Evolutionary conservation across 495 filamentous ascomycete genomes (phyloP).

Genomic region (Lophiotrema nucula): DNA sequence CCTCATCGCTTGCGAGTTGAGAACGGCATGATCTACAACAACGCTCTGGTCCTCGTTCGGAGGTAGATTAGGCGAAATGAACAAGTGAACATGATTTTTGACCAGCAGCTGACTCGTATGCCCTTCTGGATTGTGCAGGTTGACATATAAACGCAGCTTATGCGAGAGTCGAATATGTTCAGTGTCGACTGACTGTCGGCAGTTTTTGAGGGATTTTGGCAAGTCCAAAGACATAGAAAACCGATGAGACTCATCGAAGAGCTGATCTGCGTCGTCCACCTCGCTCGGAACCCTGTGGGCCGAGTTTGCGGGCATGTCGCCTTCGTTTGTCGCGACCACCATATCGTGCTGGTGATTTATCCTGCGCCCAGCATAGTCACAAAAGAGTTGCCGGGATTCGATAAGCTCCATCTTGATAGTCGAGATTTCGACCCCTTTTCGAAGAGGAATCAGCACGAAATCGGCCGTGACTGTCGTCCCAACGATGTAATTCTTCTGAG

Average conservation of each 20-base stretch:
- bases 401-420: constrained; percentile 70
- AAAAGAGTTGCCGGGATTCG: constrained; percentile 53
- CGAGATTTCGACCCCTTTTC: constrained; percentile 83
- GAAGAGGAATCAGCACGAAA: constrained; percentile 75
- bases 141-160: constrained; percentile 80
- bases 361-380: constrained; percentile 37
- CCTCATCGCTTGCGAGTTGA: constrained; percentile 42
- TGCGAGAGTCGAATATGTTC: constrained; percentile 84
- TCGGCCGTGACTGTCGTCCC: constrained; percentile 77
- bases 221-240: constrained; percentile 67
- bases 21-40: constrained; percentile 48
- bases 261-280: constrained; percentile 59
- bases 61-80: constrained; percentile 87
- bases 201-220: constrained; percentile 72
- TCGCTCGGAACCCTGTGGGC: constrained; percentile 44
- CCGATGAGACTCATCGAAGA: constrained; percentile 73
- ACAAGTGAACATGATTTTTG: constrained; percentile 82
- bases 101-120: constrained; percentile 86
- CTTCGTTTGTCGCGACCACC: constrained; percentile 36
- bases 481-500: constrained; percentile 87
- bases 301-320: constrained; percentile 47
- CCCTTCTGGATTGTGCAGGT: constrained; percentile 88
- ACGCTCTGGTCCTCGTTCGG: constrained; percentile 78
- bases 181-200: constrained; percentile 81
- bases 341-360: constrained; percentile 22